phyloP scores from a whole-genome alignment of 495 filamentous ascomycete species.

The Penicillium maclennaniae region DNA sequence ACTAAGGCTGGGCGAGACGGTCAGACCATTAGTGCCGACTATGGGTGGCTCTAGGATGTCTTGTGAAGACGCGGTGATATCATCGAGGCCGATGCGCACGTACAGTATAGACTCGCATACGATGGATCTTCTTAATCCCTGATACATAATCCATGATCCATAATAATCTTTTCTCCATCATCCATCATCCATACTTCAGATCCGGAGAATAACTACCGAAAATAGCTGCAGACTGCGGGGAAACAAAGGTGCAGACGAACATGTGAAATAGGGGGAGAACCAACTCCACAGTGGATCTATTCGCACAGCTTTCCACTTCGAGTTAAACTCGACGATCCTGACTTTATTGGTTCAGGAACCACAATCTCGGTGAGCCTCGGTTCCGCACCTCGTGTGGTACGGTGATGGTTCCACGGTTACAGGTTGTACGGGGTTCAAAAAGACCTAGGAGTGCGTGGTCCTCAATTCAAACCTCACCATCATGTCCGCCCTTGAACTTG shows the following conservation, averaged over 20 bases:
- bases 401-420: too few relatives aligned
- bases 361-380: neutral
- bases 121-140: too few relatives aligned
- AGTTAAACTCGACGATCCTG: neutral
- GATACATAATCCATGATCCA: too few relatives aligned
- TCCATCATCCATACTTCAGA: too few relatives aligned
- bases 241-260: neutral
- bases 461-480: neutral
- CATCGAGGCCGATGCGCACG: neutral
- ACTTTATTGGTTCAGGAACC: neutral
- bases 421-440: neutral
- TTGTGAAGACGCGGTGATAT: neutral
- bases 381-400: neutral
- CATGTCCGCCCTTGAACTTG: slow-evolving; percentile 27
- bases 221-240: neutral
- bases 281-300: neutral
- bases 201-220: neutral
- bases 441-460: neutral
- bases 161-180: too few relatives aligned
- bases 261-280: neutral
- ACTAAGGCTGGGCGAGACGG: too few relatives aligned
- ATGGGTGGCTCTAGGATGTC: neutral
- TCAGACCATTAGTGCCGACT: too few relatives aligned
- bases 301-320: neutral
- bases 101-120: neutral